These are phyloP conservation scores for Ganoderma lucidum DNA, from an alignment of 1,284 basidiomycete species.

Conservation along the genomic window DNA sequence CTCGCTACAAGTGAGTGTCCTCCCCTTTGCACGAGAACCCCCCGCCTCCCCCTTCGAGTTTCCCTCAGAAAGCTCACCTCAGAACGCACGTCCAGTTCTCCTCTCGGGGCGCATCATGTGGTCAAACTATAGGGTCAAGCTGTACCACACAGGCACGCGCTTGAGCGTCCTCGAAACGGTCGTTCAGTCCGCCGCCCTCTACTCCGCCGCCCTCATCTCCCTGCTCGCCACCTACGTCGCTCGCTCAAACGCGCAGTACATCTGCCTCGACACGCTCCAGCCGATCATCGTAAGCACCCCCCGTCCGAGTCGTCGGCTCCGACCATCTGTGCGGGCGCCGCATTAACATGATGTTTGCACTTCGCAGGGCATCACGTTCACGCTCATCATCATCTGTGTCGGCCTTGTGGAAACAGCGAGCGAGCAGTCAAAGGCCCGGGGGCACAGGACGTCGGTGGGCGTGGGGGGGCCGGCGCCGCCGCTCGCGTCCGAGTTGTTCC, in stretches of 20 bases:
- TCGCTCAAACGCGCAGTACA: slow-evolving; percentile 26
- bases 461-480: too few species aligned
- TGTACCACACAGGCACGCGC: slow-evolving; percentile 15
- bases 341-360: too few species aligned
- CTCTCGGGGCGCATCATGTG: slow-evolving; percentile 19
- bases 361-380: slow-evolving; percentile 29
- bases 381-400: slow-evolving; percentile 34
- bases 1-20: slow-evolving; percentile 19
- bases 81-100: background rate
- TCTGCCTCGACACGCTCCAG: slow-evolving; percentile 29
- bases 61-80: too few species aligned
- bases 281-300: slow-evolving; percentile 27
- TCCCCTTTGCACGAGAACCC: too few species aligned
- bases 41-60: background rate
- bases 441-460: too few species aligned
- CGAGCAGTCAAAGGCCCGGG: slow-evolving; percentile 16
- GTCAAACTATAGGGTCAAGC: slow-evolving; percentile 18
- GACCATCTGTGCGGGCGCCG: too few species aligned
- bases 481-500: too few species aligned
- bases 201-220: slow-evolving; percentile 30
- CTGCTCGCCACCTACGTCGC: slow-evolving; percentile 28
- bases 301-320: background rate
- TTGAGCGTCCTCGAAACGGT: slow-evolving; percentile 28
- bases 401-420: slow-evolving; percentile 26
- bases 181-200: slow-evolving; percentile 31